These are phyloP conservation scores for Panicum virgatum DNA, from an alignment of 202 grass and related monocot species.

Conservation along the genomic window DNA sequence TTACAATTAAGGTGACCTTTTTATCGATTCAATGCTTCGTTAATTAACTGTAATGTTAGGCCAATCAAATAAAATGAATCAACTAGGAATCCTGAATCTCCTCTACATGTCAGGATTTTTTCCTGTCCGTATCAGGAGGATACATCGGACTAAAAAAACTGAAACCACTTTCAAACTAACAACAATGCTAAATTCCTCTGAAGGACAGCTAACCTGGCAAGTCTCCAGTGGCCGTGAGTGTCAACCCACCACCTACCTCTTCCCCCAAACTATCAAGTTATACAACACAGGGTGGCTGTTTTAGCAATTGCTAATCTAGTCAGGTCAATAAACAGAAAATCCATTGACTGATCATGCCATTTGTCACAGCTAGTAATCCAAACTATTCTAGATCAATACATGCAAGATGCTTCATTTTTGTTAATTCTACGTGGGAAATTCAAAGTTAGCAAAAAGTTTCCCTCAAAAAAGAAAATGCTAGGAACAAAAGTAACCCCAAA, in stretches of 20 bases:
- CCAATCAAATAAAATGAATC: neutral
- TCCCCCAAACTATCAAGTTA: neutral
- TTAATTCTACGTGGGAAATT: neutral
- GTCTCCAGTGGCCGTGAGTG: neutral
- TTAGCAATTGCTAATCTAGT: neutral
- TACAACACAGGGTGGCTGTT: neutral
- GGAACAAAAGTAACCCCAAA: neutral
- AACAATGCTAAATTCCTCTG: neutral
- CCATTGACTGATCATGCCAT: neutral
- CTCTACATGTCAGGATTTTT: neutral
- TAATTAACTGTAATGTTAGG: constrained; percentile 18
- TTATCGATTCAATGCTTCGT: neutral
- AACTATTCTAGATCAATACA: neutral
- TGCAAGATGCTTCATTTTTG: neutral
- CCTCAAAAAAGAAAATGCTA: neutral
- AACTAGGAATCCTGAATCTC: neutral
- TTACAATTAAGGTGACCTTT: neutral
- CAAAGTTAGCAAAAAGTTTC: neutral
- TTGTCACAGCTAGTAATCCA: neutral
- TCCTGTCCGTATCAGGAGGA: neutral
- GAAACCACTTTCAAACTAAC: neutral
- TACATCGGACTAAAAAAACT: neutral
- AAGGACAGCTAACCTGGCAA: neutral
- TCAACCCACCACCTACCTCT: neutral
- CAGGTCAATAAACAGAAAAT: neutral